Evolutionary conservation across 305 asterid species (phyloP).

Genomic region (Salvia sclarea): DNA sequence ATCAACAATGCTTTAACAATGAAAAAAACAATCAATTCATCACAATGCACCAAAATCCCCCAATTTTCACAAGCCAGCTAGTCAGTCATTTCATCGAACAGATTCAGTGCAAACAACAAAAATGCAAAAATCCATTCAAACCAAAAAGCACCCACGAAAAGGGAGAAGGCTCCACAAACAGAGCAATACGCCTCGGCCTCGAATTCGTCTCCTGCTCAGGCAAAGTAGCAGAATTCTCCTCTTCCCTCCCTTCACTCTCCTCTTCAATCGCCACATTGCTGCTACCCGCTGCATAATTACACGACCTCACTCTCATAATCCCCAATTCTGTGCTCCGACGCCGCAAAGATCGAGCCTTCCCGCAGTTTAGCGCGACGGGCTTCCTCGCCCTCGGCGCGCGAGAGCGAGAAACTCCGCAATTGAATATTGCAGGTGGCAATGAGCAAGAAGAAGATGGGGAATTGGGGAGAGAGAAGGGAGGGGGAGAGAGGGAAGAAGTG

Average conservation of each 20-base stretch:
- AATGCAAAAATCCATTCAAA: neutral
- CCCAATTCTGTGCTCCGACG: slow-evolving; percentile 28
- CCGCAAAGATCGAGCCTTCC: slow-evolving; percentile 43
- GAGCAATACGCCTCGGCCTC: slow-evolving; percentile 87
- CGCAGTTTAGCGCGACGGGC: slow-evolving; percentile 41
- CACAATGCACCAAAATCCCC: slow-evolving; percentile 12
- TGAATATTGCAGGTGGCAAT: neutral
- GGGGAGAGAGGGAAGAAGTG: slow-evolving; percentile 47
- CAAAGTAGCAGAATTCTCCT: slow-evolving; percentile 59
- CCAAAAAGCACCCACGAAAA: slow-evolving; percentile 74
- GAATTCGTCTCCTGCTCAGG: slow-evolving; percentile 60
- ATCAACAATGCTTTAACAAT: neutral
- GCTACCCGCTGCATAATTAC: slow-evolving; percentile 43
- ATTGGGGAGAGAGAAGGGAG: slow-evolving; percentile 36
- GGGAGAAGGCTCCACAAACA: slow-evolving; percentile 98
- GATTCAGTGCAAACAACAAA: neutral
- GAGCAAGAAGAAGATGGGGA: slow-evolving; percentile 32
- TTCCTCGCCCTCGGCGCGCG: slow-evolving; percentile 32
- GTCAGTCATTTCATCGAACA: slow-evolving; percentile 35
- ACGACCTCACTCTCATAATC: slow-evolving; percentile 18
- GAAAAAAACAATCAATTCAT: neutral
- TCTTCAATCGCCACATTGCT: slow-evolving; percentile 48
- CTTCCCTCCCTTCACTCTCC: slow-evolving; percentile 48
- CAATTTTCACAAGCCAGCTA: neutral
- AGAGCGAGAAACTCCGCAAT: slow-evolving; percentile 38